A percentile compares a stretch with the other conserved stretches of the same genome.
phyloP scores from a whole-genome alignment of 257 asterid genomes.

The Dorcoceras hygrometricum region DNA sequence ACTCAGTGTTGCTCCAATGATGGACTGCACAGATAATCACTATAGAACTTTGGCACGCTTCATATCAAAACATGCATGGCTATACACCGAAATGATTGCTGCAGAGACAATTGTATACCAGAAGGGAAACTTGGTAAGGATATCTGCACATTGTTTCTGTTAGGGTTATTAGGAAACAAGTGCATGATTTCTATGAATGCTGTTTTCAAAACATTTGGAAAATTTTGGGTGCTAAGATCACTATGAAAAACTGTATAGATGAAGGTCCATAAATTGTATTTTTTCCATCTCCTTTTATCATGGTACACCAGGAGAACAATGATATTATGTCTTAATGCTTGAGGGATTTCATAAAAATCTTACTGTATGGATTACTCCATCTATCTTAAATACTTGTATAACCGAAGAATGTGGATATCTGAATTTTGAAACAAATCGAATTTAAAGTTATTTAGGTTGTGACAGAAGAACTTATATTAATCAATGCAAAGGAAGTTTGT shows the following conservation, averaged over 20 bases:
- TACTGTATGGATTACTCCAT: not conserved
- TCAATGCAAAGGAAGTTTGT: slow-evolving; percentile 8
- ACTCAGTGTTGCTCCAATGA: slow-evolving; percentile 92
- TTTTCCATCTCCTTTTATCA: not conserved
- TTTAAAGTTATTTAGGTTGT: not conserved
- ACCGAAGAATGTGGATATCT: slow-evolving; percentile 5
- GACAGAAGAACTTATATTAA: not conserved
- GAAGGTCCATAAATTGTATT: not conserved
- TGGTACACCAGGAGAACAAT: not conserved
- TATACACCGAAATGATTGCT: slow-evolving; percentile 95
- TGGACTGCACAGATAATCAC: slow-evolving; percentile 90
- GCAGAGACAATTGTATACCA: slow-evolving; percentile 89
- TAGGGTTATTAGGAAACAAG: not conserved
- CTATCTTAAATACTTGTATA: not conserved
- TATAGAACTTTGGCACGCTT: slow-evolving; percentile 89
- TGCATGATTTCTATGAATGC: not conserved
- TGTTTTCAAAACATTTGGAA: not conserved
- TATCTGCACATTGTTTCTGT: slow-evolving; percentile 10
- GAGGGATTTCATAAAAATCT: not conserved
- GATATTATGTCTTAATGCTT: not conserved
- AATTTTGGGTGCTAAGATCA: not conserved
- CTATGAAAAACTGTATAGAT: not conserved
- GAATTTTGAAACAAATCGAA: not conserved
- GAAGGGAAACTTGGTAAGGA: slow-evolving; percentile 74
- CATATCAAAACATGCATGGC: slow-evolving; percentile 82